phyloP scores from a whole-genome alignment of 1,139 yeast species.

The Lizanozyma gosingica region DNA sequence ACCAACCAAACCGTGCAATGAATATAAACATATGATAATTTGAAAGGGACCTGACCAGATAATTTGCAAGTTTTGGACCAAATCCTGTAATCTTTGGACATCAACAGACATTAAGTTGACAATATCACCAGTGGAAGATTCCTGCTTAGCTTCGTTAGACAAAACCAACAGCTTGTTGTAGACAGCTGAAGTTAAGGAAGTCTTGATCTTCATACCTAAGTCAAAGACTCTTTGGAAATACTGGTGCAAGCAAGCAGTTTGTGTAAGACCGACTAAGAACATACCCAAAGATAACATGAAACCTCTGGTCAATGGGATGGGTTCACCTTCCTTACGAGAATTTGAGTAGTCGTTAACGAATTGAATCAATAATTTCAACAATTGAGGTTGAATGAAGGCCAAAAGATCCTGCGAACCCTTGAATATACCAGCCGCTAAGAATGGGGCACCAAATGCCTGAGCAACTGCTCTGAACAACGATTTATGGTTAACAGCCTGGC shows the following conservation, averaged over 20 bases:
- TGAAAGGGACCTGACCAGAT: conserved; percentile 98
- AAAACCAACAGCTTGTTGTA: conserved; percentile 74
- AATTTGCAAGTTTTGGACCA: conserved; percentile 77
- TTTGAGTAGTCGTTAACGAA: conserved; percentile 74
- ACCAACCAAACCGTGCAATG: conserved; percentile 72
- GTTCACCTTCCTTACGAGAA: conserved; percentile 19
- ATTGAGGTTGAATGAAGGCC: conserved; percentile 85
- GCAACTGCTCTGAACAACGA: conserved; percentile 58
- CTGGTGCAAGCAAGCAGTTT: conserved; percentile 84
- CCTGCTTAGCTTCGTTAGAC: conserved; percentile 75
- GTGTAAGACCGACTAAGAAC: conserved; percentile 76
- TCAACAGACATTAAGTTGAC: conserved; percentile 97
- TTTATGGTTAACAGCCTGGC: conserved; percentile 20
- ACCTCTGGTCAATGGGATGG: conserved; percentile 66
- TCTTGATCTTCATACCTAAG: conserved; percentile 81
- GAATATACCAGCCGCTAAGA: conserved; percentile 66
- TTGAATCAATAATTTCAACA: conserved; percentile 62
- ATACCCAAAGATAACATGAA: conserved; percentile 73
- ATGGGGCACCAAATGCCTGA: conserved; percentile 63
- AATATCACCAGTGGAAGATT: conserved; percentile 89
- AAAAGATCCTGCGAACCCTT: conserved; percentile 71
- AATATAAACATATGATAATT: conserved; percentile 65
- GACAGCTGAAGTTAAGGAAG: conserved; percentile 69
- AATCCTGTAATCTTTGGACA: conserved; percentile 86
- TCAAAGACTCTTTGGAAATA: conserved; percentile 86